Evolutionary conservation across 192 early-diverging fungal genomes (phyloP).

Genomic region (Chytriomyces confervae): DNA sequence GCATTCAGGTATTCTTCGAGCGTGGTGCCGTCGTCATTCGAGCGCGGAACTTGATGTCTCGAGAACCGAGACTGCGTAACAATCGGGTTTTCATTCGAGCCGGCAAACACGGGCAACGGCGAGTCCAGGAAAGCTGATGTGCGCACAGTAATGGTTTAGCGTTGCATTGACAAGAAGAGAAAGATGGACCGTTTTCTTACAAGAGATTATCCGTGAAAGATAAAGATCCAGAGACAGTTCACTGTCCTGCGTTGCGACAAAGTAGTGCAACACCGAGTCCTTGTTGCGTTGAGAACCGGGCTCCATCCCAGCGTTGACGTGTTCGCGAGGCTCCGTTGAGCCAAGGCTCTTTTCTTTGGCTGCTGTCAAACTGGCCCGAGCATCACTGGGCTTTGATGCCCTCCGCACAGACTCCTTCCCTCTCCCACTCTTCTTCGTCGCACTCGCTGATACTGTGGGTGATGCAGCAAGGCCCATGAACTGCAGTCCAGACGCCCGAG

Average conservation of each 20-base stretch:
- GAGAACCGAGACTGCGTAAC: constrained; percentile 37
- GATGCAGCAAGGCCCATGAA: not conserved
- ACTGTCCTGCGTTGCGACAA: constrained; percentile 49
- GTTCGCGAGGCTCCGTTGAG: not conserved
- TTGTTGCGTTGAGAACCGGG: constrained; percentile 48
- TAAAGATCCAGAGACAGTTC: constrained; percentile 55
- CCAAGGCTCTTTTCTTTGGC: not conserved
- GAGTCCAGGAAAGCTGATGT: constrained; percentile 50
- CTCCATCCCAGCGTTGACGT: constrained; percentile 11
- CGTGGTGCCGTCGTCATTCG: constrained; percentile 26
- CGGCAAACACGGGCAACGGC: constrained; percentile 51
- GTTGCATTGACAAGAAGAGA: not conserved
- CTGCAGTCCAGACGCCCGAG: constrained; percentile 19
- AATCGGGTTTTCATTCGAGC: constrained; percentile 33
- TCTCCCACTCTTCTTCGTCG: not conserved
- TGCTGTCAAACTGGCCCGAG: not conserved
- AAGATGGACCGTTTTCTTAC: constrained; percentile 26
- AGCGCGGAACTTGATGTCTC: constrained; percentile 38
- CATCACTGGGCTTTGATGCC: not conserved
- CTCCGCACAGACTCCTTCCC: not conserved
- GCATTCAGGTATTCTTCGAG: constrained; percentile 51
- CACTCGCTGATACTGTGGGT: not conserved
- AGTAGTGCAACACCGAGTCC: constrained; percentile 61
- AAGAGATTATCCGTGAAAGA: constrained; percentile 46
- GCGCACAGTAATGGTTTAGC: not conserved